These are phyloP conservation scores for Debaryomyces nepalensis DNA, from an alignment of 1,139 yeast species.

Conservation along the genomic window DNA sequence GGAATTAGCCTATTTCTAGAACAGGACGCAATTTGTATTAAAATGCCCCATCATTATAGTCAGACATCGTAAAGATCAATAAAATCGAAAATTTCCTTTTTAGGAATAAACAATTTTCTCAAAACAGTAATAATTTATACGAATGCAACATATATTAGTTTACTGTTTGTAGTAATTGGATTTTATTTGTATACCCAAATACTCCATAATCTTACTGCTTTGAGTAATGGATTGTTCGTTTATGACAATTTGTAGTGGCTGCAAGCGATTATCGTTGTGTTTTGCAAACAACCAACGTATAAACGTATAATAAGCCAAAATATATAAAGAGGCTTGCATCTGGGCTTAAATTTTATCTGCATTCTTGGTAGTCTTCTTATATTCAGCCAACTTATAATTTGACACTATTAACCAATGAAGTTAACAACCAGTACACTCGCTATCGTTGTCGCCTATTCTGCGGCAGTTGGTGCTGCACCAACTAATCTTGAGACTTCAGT, in stretches of 20 bases:
- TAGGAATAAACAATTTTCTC: slow-evolving; percentile 14
- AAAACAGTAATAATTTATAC: slow-evolving; percentile 3
- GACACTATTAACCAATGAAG: neutral
- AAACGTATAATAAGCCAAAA: neutral
- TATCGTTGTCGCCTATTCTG: slow-evolving; percentile 33
- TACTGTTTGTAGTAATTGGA: slow-evolving; percentile 7
- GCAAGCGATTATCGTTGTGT: neutral
- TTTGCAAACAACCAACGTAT: neutral
- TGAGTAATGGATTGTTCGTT: slow-evolving; percentile 2
- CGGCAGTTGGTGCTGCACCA: slow-evolving; percentile 37
- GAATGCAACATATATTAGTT: slow-evolving; percentile 2
- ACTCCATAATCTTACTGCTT: slow-evolving; percentile 8
- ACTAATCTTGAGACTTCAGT: slow-evolving; percentile 17
- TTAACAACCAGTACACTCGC: slow-evolving; percentile 30
- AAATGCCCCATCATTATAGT: neutral
- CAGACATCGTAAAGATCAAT: slow-evolving; percentile 6
- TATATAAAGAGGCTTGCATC: slow-evolving; percentile 2
- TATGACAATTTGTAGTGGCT: neutral
- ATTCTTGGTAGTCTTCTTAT: no score
- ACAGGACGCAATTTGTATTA: neutral
- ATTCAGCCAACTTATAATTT: neutral
- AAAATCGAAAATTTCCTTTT: slow-evolving; percentile 17
- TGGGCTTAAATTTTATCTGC: neutral
- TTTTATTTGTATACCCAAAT: slow-evolving; percentile 8
- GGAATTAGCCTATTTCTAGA: no score